Base-by-base conservation (phyloP, 1,284 basidiomycete genomes). In the Sparassis latifolia region DNA sequence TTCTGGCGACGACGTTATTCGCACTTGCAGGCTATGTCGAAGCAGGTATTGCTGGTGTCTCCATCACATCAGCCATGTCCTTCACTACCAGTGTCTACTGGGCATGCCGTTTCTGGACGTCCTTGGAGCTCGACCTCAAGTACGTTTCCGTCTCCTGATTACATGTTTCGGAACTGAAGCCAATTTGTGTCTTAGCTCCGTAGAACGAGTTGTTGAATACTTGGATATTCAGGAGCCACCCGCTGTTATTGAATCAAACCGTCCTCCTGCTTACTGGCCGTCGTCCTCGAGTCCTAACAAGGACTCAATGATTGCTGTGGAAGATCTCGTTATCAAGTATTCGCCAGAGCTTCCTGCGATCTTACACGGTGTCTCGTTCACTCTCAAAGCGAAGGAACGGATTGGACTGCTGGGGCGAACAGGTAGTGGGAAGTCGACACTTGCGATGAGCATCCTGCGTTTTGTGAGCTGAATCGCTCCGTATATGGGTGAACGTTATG, bases 121-220 rank as follows among this genome's bases (percentile, higher is more conserved):
- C 74, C 6, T 71, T 88, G 29, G 82, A 86, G 60, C 67, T 86
- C 49, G 80, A 84, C 66, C 70, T 86, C 33, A 86, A 86, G 80
- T 82, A 58, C 7, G 79, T 69, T 27, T 35, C 44, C 10, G 40
- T 27, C 5, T 33, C 20, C 27, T 48, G 39, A 42, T 27, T 35
- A 20, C 20, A 20, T 20, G 20, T 20, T 20, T 20, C 20, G 20
- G 20, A 20, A 20, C 20, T 20, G 20, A 20, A 20, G 20, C 20
- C 20, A 20, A 20, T 2, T 45, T 30, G 2, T 20, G 9, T 32
- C 27, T 33, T 59, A 89, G 89, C 67, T 81, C 82, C 5, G 86
- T 96, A 4, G 94, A 97, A 67, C 85, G 93, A 52, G 78, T 95
- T 5, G 80, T 89, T 3, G 93, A 96, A 70, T 96, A 95, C 62